Percentiles rank a stretch among this genome's conserved stretches.
phyloP scores from a whole-genome alignment of 805 yeast genomes.

The Lipomyces orientalis region DNA sequence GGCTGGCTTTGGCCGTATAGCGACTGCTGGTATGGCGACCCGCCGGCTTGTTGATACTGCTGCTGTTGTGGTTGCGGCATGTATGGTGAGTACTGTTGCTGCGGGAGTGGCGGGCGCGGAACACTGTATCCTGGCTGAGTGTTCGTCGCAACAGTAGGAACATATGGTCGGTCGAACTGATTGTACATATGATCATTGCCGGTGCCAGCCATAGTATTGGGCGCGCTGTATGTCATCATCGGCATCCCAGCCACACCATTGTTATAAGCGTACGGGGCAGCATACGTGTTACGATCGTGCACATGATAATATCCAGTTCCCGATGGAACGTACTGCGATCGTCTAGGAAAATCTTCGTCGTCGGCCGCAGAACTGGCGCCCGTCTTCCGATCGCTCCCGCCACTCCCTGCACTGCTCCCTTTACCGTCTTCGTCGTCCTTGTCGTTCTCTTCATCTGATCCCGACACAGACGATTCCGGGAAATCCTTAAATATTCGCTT shows the following conservation, averaged over 20 bases:
- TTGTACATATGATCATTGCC: not conserved
- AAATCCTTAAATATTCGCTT: constrained; percentile 49
- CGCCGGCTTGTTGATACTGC: constrained; percentile 34
- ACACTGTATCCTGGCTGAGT: not conserved
- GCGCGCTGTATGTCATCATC: constrained; percentile 10
- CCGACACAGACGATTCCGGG: constrained; percentile 21
- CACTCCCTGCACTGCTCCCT: not conserved
- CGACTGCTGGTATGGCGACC: not conserved
- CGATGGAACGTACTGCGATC: constrained; percentile 34
- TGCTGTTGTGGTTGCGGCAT: constrained; percentile 23
- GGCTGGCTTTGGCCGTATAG: not conserved
- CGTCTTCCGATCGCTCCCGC: not conserved
- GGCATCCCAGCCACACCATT: not conserved
- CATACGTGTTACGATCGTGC: not conserved
- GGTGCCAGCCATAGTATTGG: constrained; percentile 9
- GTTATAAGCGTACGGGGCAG: not conserved
- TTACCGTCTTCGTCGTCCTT: not conserved
- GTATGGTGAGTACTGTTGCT: constrained; percentile 15
- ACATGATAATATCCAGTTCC: constrained; percentile 29
- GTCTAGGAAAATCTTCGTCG: constrained; percentile 29
- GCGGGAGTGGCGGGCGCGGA: not conserved
- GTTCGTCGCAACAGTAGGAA: not conserved
- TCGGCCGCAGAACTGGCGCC: not conserved
- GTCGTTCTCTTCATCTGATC: constrained; percentile 20
- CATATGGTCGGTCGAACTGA: not conserved